Evolutionary conservation across 2,329 filamentous ascomycete genomes (phyloP).

Genomic region (Apiospora sp.): DNA sequence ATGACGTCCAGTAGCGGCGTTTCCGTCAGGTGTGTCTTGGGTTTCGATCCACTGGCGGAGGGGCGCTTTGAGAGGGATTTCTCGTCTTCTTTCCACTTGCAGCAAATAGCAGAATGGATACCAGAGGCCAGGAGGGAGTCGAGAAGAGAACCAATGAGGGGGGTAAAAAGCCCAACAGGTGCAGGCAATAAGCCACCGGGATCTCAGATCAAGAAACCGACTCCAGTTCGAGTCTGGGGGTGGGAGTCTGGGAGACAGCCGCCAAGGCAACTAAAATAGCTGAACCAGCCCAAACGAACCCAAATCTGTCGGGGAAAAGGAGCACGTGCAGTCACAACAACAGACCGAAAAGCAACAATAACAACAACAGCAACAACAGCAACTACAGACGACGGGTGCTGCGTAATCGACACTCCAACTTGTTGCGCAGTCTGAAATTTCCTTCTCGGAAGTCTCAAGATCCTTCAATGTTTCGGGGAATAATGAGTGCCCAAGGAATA

Average conservation of each 20-base stretch:
- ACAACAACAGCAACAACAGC: not conserved
- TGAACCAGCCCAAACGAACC: not conserved
- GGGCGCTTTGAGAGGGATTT: not conserved
- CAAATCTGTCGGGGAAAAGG: not conserved
- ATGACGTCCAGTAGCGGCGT: not conserved
- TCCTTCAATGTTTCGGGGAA: not conserved
- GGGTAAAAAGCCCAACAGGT: not conserved
- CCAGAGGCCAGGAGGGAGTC: too few species aligned
- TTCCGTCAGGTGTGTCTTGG: not conserved
- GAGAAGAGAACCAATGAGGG: not conserved
- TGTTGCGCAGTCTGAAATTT: not conserved
- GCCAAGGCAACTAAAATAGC: conserved; percentile 13
- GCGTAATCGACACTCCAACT: not conserved
- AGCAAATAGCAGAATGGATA: not conserved
- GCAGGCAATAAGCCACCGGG: not conserved
- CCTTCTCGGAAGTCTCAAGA: not conserved
- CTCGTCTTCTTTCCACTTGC: not conserved
- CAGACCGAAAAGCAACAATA: not conserved
- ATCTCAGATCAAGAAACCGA: not conserved
- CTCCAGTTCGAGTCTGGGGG: not conserved
- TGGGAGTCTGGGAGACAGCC: not conserved
- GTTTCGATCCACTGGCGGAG: not conserved
- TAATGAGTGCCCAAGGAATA: not conserved
- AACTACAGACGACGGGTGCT: not conserved
- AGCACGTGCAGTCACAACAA: not conserved